phyloP scores from a whole-genome alignment of 805 yeast genomes.

The Yarrowia sp. region DNA sequence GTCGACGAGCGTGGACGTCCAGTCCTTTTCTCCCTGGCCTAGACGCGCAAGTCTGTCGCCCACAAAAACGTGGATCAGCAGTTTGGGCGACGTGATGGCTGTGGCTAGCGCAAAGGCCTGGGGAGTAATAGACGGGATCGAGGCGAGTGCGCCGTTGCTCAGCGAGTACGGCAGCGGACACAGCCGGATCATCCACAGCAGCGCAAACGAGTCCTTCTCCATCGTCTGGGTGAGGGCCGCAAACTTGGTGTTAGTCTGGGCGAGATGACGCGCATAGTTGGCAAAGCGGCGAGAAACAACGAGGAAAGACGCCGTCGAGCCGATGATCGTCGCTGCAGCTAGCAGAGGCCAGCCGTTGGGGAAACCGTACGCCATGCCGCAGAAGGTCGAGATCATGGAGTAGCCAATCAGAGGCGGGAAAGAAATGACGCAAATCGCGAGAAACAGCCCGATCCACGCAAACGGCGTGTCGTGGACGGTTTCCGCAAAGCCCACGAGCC shows the following conservation, averaged over 20 bases:
- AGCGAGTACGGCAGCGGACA: conserved; percentile 94
- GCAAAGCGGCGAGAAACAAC: conserved; percentile 47
- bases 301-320: conserved; percentile 70
- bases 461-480: conserved; percentile 37
- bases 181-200: conserved; percentile 70
- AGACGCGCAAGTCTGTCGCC: conserved; percentile 72
- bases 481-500: conserved; percentile 38
- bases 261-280: conserved; percentile 57
- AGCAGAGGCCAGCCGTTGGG: conserved; percentile 75
- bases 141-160: conserved; percentile 88
- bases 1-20: conserved; percentile 57
- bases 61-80: conserved; percentile 69
- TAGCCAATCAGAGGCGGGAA: conserved; percentile 93
- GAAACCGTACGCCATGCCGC: conserved; percentile 84
- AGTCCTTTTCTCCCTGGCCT: conserved; percentile 51
- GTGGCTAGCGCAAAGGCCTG: conserved; percentile 68
- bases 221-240: conserved; percentile 72
- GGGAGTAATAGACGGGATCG: conserved; percentile 71
- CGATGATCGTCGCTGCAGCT: conserved; percentile 64
- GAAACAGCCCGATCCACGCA: conserved; percentile 46
- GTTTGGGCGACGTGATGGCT: conserved; percentile 74
- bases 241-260: conserved; percentile 61
- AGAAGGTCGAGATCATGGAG: conserved; percentile 59
- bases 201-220: conserved; percentile 63
- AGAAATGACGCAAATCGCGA: conserved; percentile 60